Evolutionary conservation across 1,284 basidiomycete species (phyloP).

Genomic region (Sanghuangporus sanghuang): DNA sequence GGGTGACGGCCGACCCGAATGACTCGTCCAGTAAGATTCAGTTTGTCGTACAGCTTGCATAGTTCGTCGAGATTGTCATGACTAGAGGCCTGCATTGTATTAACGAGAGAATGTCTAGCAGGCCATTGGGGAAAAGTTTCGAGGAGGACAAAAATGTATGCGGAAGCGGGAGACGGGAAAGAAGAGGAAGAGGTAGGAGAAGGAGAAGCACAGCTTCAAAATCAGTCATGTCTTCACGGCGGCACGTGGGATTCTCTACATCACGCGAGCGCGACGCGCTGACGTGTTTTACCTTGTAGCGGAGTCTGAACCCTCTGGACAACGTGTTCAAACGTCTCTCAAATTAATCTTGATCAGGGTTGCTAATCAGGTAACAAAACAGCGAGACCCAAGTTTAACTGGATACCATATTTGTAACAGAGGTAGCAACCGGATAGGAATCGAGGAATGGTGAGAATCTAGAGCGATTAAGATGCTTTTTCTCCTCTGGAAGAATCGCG

Average conservation of each 20-base stretch:
- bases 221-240: neutral
- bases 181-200: neutral
- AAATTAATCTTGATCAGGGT: no score
- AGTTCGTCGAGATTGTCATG: constrained; percentile 3
- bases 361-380: no score
- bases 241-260: neutral
- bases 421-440: no score
- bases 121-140: neutral
- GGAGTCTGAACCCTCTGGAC: neutral
- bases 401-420: no score
- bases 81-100: neutral
- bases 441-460: no score
- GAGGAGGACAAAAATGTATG: neutral
- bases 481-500: no score
- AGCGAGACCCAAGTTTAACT: no score
- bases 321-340: no score
- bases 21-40: constrained; percentile 14
- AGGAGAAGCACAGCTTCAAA: neutral
- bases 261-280: neutral
- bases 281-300: neutral
- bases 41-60: constrained; percentile 3
- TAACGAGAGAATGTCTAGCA: neutral
- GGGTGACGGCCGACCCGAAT: neutral
- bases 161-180: neutral
- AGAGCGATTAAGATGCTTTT: no score